A percentile compares a stretch with the other conserved stretches of the same genome.
Evolutionary conservation across 208 protist species (phyloP).

Genomic region (Lotmaria passim): DNA sequence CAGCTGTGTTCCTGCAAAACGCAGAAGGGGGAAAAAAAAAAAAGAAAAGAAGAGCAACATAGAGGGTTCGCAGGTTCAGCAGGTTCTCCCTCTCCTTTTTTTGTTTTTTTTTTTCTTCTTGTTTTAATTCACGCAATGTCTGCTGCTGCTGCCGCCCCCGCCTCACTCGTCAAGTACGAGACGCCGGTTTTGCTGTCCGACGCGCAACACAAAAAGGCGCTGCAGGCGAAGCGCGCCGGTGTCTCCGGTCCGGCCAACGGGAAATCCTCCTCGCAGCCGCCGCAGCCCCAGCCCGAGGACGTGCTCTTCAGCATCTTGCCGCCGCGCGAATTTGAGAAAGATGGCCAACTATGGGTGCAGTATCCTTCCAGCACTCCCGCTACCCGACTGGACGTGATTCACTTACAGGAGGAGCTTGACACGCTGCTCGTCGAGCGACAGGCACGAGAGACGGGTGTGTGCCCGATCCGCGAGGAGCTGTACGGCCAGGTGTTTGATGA

Average conservation of each 20-base stretch:
- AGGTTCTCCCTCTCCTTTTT: too few species aligned
- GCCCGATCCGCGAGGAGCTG: constrained; percentile 98
- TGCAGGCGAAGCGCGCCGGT: constrained; percentile 49
- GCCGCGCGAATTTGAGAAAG: constrained; percentile 88
- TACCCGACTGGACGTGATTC: constrained; percentile 91
- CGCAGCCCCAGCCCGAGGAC: constrained; percentile 80
- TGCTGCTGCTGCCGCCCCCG: constrained; percentile 37
- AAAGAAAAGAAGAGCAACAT: too few species aligned
- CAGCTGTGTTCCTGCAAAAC: too few species aligned
- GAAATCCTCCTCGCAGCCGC: constrained; percentile 10
- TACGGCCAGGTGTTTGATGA: constrained; percentile 98
- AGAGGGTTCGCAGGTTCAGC: too few species aligned
- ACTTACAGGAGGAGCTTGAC: constrained; percentile 96
- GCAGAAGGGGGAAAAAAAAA: too few species aligned
- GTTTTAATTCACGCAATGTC: constrained; percentile 1
- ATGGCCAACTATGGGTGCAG: constrained; percentile 87
- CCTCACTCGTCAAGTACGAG: constrained; percentile 90
- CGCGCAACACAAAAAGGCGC: constrained; percentile 62
- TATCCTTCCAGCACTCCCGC: constrained; percentile 89
- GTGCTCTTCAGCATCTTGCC: constrained; percentile 93
- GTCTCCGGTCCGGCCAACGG: constrained; percentile 1
- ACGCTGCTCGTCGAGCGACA: constrained; percentile 92
- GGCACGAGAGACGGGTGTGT: constrained; percentile 98
- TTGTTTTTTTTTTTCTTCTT: neutral
- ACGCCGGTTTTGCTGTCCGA: constrained; percentile 87